A percentile compares a stretch with the other conserved stretches of the same genome.
Evolutionary conservation across 345 rosid genomes (phyloP).

Genomic region (Moringa oleifera): DNA sequence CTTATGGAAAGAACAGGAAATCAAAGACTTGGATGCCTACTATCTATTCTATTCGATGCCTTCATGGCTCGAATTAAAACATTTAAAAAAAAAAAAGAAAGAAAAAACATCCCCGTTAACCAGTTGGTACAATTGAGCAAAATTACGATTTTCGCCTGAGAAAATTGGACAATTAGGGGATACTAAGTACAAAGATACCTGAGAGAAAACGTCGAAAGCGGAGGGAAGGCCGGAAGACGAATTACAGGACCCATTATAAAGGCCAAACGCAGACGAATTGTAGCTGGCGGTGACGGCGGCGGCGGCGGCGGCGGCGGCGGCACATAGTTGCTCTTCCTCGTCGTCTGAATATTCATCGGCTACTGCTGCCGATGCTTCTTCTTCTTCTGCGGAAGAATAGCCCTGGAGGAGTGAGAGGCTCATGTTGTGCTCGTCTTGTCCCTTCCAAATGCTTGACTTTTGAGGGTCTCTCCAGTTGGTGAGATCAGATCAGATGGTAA

Average conservation of each 20-base stretch:
- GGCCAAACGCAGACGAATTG: constrained; percentile 40
- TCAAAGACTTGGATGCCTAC: not conserved
- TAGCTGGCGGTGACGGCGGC: constrained; percentile 25
- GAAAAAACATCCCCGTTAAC: not conserved
- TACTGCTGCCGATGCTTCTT: constrained; percentile 26
- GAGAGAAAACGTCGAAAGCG: constrained; percentile 77
- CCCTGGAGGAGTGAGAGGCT: constrained; percentile 79
- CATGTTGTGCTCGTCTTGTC: constrained; percentile 26
- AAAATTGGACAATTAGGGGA: not conserved
- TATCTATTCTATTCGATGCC: not conserved
- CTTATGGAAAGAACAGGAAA: not conserved
- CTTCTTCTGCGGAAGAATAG: constrained; percentile 86
- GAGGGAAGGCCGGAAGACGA: constrained; percentile 73
- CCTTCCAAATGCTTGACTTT: too few relatives aligned
- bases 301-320: constrained; percentile 13
- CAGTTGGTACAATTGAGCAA: not conserved
- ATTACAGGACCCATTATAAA: constrained; percentile 32
- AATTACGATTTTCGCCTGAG: too few relatives aligned
- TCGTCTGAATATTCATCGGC: constrained; percentile 38
- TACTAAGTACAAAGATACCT: constrained; percentile 35
- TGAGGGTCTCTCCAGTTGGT: too few relatives aligned
- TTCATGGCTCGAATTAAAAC: not conserved
- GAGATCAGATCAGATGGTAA: too few relatives aligned
- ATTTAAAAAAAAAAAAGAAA: too few relatives aligned
- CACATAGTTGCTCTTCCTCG: too few relatives aligned